Evolutionary conservation across 208 protist genomes (phyloP).

Genomic region (Acanthamoeba royreba): DNA sequence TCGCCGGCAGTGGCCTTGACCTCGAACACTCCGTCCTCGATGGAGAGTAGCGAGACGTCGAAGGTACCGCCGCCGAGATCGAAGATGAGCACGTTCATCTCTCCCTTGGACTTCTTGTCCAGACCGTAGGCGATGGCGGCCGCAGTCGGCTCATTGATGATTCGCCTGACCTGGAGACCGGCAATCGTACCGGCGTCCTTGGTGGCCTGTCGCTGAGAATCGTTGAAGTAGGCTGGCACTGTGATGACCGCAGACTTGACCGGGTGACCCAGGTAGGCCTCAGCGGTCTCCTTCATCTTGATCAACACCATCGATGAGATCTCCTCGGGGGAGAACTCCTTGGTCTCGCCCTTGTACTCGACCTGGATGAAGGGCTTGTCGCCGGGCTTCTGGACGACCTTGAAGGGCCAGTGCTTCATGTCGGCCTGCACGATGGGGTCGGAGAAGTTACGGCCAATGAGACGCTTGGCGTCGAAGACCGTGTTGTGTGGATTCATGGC

Average conservation of each 20-base stretch:
- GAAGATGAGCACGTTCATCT: conserved; percentile 95
- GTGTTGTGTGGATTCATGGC: conserved; percentile 89
- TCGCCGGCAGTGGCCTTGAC: conserved; percentile 92
- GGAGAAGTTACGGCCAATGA: conserved; percentile 85
- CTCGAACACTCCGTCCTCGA: conserved; percentile 96
- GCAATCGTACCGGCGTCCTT: conserved; percentile 96
- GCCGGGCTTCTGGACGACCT: conserved; percentile 86
- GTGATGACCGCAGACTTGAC: conserved; percentile 96
- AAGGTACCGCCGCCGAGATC: conserved; percentile 99
- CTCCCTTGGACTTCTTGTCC: conserved; percentile 81
- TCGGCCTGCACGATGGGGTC: conserved; percentile 91
- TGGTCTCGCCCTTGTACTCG: conserved; percentile 81
- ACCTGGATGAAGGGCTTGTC: conserved; percentile 90
- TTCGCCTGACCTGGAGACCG: conserved; percentile 95
- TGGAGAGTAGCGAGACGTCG: conserved; percentile 96
- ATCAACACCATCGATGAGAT: conserved; percentile 94
- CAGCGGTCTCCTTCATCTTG: conserved; percentile 97
- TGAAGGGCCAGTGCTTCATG: conserved; percentile 93
- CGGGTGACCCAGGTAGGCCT: conserved; percentile 83
- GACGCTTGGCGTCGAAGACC: conserved; percentile 90
- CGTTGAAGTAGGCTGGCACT: conserved; percentile 99
- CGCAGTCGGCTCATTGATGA: conserved; percentile 99
- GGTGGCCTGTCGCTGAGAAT: conserved; percentile 95
- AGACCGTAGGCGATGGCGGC: conserved; percentile 97
- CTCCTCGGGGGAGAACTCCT: conserved; percentile 94